Evolutionary conservation across 345 rosid genomes (phyloP).

Genomic region (Fremontodendron californicum): DNA sequence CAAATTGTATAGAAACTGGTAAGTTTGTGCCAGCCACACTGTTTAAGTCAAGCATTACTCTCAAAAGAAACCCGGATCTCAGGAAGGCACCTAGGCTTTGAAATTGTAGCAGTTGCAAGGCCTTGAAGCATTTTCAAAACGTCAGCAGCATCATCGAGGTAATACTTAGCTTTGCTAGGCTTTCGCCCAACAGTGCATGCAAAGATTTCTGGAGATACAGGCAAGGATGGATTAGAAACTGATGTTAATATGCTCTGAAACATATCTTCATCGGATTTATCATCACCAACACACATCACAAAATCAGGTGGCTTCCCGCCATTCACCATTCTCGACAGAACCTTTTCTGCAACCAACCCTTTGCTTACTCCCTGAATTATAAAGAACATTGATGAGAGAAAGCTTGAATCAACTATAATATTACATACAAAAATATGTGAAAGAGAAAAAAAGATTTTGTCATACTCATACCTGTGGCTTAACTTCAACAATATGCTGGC

Average conservation of each 20-base stretch:
- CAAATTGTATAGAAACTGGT: neutral
- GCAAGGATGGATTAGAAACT: slow-evolving; percentile 41
- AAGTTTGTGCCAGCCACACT: neutral
- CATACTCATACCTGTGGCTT: slow-evolving; percentile 85
- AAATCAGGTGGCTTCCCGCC: slow-evolving; percentile 59
- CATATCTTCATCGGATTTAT: slow-evolving; percentile 92
- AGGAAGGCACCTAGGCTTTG: slow-evolving; percentile 32
- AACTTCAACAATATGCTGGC: slow-evolving; percentile 85
- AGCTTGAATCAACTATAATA: neutral
- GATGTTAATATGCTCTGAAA: slow-evolving; percentile 65
- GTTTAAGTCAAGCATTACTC: slow-evolving; percentile 40
- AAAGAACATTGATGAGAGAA: neutral
- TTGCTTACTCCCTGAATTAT: slow-evolving; percentile 71
- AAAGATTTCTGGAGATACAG: slow-evolving; percentile 56
- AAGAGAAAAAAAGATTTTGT: neutral
- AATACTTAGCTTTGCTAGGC: slow-evolving; percentile 88
- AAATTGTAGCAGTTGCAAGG: slow-evolving; percentile 46
- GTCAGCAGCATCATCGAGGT: slow-evolving; percentile 56
- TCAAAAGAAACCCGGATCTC: slow-evolving; percentile 50
- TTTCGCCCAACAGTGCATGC: slow-evolving; percentile 83
- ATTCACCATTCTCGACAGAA: slow-evolving; percentile 45
- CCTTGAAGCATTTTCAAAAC: slow-evolving; percentile 68
- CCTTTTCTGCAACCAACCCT: slow-evolving; percentile 71
- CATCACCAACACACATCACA: slow-evolving; percentile 83
- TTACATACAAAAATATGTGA: neutral